phyloP scores from a whole-genome alignment of 371 early-diverging fungal species.

The Saksenaea oblongispora region DNA sequence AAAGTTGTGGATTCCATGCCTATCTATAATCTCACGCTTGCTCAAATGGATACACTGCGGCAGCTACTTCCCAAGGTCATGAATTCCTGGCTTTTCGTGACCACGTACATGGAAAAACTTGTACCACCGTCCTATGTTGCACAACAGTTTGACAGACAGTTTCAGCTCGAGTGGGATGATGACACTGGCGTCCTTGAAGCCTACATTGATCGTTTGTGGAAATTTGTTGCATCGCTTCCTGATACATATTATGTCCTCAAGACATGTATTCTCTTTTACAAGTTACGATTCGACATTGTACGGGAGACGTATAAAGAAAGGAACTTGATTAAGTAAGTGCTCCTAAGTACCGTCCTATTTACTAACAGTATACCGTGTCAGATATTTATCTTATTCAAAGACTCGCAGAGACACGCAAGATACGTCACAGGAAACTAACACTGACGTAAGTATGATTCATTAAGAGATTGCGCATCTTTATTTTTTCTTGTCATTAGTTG shows the following conservation, averaged over 20 bases:
- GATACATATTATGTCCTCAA: conserved; percentile 19
- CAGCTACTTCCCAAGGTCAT: conserved; percentile 14
- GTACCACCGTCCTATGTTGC: conserved; percentile 16
- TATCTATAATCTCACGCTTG: conserved; percentile 19
- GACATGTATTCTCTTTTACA: conserved; percentile 17
- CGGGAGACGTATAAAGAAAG: conserved; percentile 20
- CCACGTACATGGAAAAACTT: conserved; percentile 22
- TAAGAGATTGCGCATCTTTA: neutral
- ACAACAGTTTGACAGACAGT: neutral
- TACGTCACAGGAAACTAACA: too few species aligned
- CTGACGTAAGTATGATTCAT: neutral
- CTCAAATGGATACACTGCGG: conserved; percentile 17
- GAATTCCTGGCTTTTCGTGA: conserved; percentile 9
- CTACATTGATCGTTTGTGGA: conserved; percentile 18
- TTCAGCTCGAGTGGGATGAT: conserved; percentile 28
- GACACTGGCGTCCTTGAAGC: conserved; percentile 9
- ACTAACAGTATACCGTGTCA: neutral
- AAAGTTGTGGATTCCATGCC: neutral
- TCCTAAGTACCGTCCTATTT: neutral
- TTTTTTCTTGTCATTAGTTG: neutral
- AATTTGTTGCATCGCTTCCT: conserved; percentile 24
- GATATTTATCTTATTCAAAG: neutral
- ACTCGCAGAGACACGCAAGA: neutral
- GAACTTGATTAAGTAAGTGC: conserved; percentile 24
- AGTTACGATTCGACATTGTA: conserved; percentile 24